Evolutionary conservation across 192 early-diverging fungal genomes (phyloP), one percentile per base, ranked within the genome.

Genomic region (Mortierella claussenii): DNA sequence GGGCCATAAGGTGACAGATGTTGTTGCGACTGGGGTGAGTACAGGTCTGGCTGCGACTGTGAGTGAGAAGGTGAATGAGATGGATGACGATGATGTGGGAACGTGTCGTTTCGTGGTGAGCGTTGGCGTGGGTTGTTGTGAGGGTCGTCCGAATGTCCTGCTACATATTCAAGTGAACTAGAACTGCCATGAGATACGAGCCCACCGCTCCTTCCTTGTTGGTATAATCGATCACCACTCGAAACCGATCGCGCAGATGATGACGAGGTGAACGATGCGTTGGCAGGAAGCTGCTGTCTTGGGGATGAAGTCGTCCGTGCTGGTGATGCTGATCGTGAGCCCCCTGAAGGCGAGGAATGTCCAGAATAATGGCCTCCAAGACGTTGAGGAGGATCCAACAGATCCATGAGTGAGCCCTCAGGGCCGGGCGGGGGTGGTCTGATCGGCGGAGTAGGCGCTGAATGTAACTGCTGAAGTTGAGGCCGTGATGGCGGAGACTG

Each of bases 201-300:
- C n/a, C n/a, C n/a, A n/a, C n/a, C n/a, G 9, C 58, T 46, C 40
- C 59, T 59, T 62, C 73, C 65, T 18, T 76, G n/a, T n/a, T n/a
- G 73, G 73, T 76, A 57, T 66, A 66, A 48, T 76, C 73, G 50
- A 45, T 76, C 73, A 23, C 44, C 30, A 12, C 44, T 34, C 8
- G 58, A 53, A 2, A 52, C 57, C 26, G 73, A 49, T 8, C 32
- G 45, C n/a, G 52, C 43, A 43, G 69, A 69, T 11, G 73, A 61
- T 17, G 64, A 33, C 57, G 70, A 75, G 58, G 52, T 36, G 46
- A 67, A 66, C 6, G 73, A 67, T 67, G 73, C 20, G 58, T 76
- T 76, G 46, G 63, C 47, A 33, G 73, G 33, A 44, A 67, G 73
- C 17, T 28, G 64, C 5, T 56, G 44, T 18, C 58, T n/a, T 30